Evolutionary conservation across 1,284 basidiomycete genomes (phyloP).

Genomic region (Caloboletus firmus): DNA sequence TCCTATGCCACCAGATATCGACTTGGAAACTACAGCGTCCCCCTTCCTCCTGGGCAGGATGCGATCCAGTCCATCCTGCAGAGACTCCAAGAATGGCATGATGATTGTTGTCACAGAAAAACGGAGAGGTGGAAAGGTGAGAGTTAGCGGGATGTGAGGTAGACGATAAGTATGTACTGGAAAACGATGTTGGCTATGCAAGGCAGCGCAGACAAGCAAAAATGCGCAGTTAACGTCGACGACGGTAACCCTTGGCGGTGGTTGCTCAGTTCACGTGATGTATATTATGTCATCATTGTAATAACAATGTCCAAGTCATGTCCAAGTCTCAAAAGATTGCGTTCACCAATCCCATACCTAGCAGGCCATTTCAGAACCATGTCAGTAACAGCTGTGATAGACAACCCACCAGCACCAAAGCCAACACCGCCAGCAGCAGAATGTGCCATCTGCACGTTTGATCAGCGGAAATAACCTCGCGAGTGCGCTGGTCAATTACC

Average conservation of each 20-base stretch:
- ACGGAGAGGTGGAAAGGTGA: background rate
- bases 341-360: constrained; percentile 41
- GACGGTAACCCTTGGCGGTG: background rate
- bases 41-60: constrained; percentile 26
- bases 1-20: constrained; percentile 52
- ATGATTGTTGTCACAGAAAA: background rate
- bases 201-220: constrained; percentile 7
- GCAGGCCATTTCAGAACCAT: background rate
- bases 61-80: constrained; percentile 34
- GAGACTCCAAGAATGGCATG: constrained; percentile 27
- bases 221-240: constrained; percentile 19
- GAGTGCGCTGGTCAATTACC: constrained; percentile 32
- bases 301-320: background rate
- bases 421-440: constrained; percentile 71
- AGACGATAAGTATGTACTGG: constrained; percentile 2
- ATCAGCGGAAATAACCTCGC: constrained; percentile 21
- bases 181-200: constrained; percentile 8
- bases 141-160: background rate
- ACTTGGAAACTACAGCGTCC: constrained; percentile 25
- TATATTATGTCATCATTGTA: constrained; percentile 18
- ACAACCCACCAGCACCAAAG: constrained; percentile 56
- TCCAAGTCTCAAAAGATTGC: constrained; percentile 43
- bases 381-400: background rate
- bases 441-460: constrained; percentile 53
- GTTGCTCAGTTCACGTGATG: constrained; percentile 29